A percentile compares a stretch with the other conserved stretches of the same genome.
These are phyloP conservation scores for Geotrichum reessii DNA, from an alignment of 1,139 yeast species.

Conservation along the genomic window DNA sequence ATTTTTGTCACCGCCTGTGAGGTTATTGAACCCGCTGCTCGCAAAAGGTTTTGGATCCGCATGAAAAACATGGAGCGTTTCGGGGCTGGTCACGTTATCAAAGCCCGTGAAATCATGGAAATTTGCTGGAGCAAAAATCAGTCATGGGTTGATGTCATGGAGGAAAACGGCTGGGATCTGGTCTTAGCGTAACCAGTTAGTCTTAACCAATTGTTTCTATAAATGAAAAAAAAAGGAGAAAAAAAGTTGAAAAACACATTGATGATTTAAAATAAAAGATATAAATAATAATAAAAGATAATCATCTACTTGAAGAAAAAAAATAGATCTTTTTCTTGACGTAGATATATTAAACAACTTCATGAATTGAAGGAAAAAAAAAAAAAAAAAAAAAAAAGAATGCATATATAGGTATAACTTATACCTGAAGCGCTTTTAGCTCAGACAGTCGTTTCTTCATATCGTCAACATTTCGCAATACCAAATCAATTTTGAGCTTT, in stretches of 20 bases:
- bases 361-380: no score
- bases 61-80: slow-evolving; percentile 40
- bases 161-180: slow-evolving; percentile 28
- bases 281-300: no score
- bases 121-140: slow-evolving; percentile 43
- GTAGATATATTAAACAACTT: background rate
- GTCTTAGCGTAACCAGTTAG: slow-evolving; percentile 25
- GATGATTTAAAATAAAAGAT: no score
- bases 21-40: slow-evolving; percentile 36
- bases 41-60: slow-evolving; percentile 39
- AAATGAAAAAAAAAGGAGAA: no score
- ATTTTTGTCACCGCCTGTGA: slow-evolving; percentile 54
- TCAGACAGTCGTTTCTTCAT: slow-evolving; percentile 54
- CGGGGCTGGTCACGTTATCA: slow-evolving; percentile 45
- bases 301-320: no score
- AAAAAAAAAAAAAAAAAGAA: background rate
- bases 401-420: background rate
- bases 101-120: slow-evolving; percentile 43
- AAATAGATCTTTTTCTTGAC: background rate
- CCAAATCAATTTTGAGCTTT: slow-evolving; percentile 56
- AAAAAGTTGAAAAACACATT: no score
- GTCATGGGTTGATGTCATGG: slow-evolving; percentile 32
- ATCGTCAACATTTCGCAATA: slow-evolving; percentile 59
- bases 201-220: no score
- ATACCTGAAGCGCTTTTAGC: slow-evolving; percentile 21